These are phyloP conservation scores for Tylopilus sp. DNA, from an alignment of 768 basidiomycete species.

Conservation along the genomic window DNA sequence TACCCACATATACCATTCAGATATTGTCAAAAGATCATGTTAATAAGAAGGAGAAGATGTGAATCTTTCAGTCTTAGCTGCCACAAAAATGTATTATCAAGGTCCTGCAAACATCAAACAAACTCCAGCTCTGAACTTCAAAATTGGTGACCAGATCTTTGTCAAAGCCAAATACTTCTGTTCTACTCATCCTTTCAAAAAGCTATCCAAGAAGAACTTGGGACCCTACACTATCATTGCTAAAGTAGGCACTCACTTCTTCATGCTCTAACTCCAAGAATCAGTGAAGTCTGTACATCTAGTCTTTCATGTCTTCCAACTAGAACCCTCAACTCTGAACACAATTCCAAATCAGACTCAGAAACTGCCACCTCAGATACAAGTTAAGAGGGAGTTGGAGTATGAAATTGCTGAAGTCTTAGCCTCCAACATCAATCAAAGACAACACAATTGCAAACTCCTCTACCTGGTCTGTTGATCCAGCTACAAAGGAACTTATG, in stretches of 20 bases:
- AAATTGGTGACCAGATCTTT: not conserved
- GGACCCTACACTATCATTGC: not conserved
- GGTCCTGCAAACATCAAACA: not conserved
- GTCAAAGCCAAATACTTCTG: not conserved
- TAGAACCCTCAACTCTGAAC: not conserved
- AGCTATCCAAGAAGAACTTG: not conserved
- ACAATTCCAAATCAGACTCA: not conserved
- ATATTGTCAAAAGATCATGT: not conserved
- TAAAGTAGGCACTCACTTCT: not conserved
- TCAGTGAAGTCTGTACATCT: not conserved
- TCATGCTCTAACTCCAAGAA: not conserved
- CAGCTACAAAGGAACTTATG: not conserved
- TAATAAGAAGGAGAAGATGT: conserved; percentile 8
- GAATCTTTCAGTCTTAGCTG: not conserved
- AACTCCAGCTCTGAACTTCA: not conserved
- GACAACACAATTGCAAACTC: not conserved
- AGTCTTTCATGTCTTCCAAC: not conserved
- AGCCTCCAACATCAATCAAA: not conserved
- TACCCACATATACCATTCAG: conserved; percentile 4
- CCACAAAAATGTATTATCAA: not conserved
- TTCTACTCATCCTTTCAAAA: not conserved
- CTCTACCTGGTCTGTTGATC: not conserved
- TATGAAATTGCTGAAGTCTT: not conserved
- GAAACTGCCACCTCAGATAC: not conserved
- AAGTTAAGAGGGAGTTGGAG: not conserved